Percentiles rank a stretch among this genome's conserved stretches.
phyloP scores from a whole-genome alignment of 208 protist species.

The Balamuthia mandrillaris region DNA sequence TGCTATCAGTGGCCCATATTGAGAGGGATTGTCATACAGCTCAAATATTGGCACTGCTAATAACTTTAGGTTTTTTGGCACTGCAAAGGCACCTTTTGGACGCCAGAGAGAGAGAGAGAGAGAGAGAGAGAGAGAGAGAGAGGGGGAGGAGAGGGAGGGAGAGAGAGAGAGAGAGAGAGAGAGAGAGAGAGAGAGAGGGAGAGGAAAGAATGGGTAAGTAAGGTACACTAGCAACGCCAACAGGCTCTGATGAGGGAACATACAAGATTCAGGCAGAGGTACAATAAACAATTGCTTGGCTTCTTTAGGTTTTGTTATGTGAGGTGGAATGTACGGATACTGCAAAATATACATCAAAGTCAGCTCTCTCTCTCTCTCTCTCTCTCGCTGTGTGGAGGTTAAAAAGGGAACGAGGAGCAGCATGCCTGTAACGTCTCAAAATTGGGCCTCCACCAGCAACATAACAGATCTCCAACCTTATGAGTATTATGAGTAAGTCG shows the following conservation, averaged over 20 bases:
- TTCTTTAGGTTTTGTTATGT: slow-evolving; percentile 70
- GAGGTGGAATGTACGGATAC: slow-evolving; percentile 69
- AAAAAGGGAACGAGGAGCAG: background rate
- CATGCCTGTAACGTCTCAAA: slow-evolving; percentile 50
- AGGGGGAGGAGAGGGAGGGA: background rate
- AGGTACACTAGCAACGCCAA: background rate
- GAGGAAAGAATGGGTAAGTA: too few relatives aligned
- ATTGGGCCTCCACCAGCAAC: slow-evolving; percentile 60
- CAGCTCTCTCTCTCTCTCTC: background rate
- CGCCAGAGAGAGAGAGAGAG: background rate
- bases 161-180: background rate
- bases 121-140: background rate
- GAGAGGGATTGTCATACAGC: slow-evolving; percentile 63
- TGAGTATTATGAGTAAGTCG: too few relatives aligned
- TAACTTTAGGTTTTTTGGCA: slow-evolving; percentile 61
- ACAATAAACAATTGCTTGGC: slow-evolving; percentile 66
- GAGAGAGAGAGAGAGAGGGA: background rate
- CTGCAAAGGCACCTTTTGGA: slow-evolving; percentile 58
- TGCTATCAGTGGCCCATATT: slow-evolving; percentile 56
- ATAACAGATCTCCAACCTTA: slow-evolving; percentile 52
- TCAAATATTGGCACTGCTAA: slow-evolving; percentile 67
- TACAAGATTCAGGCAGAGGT: slow-evolving; percentile 61
- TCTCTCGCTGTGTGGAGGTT: background rate
- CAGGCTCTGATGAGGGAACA: background rate
- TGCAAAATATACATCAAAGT: slow-evolving; percentile 33